Base-by-base conservation (phyloP, 2,329 filamentous ascomycete genomes). In the Cladosporium velox region DNA sequence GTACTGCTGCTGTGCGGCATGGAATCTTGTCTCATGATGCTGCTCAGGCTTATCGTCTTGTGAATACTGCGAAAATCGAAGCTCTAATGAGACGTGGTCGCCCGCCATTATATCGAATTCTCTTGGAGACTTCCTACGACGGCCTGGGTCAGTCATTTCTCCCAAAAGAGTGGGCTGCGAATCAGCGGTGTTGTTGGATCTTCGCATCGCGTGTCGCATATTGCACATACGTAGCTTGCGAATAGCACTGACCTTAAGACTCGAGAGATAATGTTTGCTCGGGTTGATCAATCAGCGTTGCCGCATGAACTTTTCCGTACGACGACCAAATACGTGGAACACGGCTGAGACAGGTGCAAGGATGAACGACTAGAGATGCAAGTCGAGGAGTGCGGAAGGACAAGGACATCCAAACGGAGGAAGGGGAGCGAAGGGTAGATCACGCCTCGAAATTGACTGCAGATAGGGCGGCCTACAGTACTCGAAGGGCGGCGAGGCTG, bases 301-400 rank as follows among this genome's bases (percentile, higher is more conserved):
- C 35, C 44, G 35, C 34, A 57, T 18, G 18, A 38, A 64, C 34
- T 47, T 54, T 44, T 47, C 21, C 34, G 61, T 64, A 11, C 26
- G 32, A 64, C 51, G 4, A n/a, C 26, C 26, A 26, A 18, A 28
- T 38, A 35, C 28, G 61, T 57, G 35, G 34, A 35, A 64, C 61
- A 57, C 51, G 34, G 61, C 61, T 55, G 61, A 64, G 61, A 64
- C 61, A 64, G 30, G 18, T 44, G 35, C 61, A 55, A 64, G 61
- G 61, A 57, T 64, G 51, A 47, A 54, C 35, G 51, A 57, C 15
- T 21, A 57, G n/a, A 57, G 51, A 64, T 10, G 38, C 61, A 57
- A 47, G 34, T 64, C 60, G 34, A 63, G 61, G 24, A 47, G 26
- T 24, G 61, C 51, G 55, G 24, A 30, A 54, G 47, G 24, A 55